Evolutionary conservation across 257 asterid species (phyloP), one percentile per base, ranked within the genome.

Genomic region (Fraxinus anomala): DNA sequence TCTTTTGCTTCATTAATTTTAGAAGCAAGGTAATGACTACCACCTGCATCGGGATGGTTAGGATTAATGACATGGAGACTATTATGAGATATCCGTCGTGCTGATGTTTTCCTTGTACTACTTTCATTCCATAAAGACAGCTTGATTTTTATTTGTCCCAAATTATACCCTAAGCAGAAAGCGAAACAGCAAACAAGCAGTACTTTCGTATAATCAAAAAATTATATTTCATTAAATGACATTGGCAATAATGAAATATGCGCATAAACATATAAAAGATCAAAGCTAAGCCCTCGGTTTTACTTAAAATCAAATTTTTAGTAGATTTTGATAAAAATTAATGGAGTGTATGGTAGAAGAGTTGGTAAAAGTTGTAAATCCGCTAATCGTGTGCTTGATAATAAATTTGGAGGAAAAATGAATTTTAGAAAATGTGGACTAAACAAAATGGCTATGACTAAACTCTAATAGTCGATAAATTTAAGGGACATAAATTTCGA

Each of bases 1-100:
- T 94, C 97, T 79, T 92, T 94, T 39, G 97, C 97, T 83, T 91
- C 96, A 13, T 92, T 94, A 11, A 90, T 87, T 85, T 94, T 94
- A 12, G 98, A 94, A 75, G 98, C 97, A 73, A 92, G 91, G 85
- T 92, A 92, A 79, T 91, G 97, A 84, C 97, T 94, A 56, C 98
- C 98, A 51, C 97, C 98, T 42, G 98, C 98, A 80, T 94, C 96
- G 0, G 98, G 98, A 79, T 94, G 98, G 81, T 23, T 40, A 4
- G 6, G 12, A 56, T 44, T 66, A 56, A 19, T 24, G 34, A 59
- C 36, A 77, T 14, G 78, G 30, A 76, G 36, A 33, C 13, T 2
- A 65, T 39, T 54, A 23, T 31, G 61, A 77, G 59, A 23, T 6
- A 21, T 61, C 1, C 30, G 0, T 10, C 16, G 24, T 23, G 30